Evolutionary conservation across 176 grass and related monocot species (phyloP).

Genomic region (Tuctoria greenei): DNA sequence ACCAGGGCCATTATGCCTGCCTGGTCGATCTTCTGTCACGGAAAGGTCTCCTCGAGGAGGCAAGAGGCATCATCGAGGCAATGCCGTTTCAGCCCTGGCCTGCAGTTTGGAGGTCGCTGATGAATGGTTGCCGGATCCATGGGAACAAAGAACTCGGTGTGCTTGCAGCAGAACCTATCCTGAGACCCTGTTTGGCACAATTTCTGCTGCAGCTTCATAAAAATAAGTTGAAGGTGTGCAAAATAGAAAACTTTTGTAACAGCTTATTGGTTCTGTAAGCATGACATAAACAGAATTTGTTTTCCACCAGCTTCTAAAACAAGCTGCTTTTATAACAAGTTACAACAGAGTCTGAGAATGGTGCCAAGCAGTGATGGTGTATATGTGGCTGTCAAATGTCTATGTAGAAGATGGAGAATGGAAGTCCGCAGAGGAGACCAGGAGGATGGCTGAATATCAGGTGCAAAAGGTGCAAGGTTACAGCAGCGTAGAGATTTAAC

Average conservation of each 20-base stretch:
- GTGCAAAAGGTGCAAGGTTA: slow-evolving; percentile 48
- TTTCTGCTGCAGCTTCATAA: no score
- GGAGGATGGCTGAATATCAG: slow-evolving; percentile 46
- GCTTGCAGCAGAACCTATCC: slow-evolving; percentile 45
- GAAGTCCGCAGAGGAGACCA: slow-evolving; percentile 43
- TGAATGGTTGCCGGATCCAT: slow-evolving; percentile 62
- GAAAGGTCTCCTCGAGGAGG: slow-evolving; percentile 48
- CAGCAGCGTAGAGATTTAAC: slow-evolving; percentile 40
- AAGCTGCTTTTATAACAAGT: no score
- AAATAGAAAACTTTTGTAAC: no score
- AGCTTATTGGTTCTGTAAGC: no score
- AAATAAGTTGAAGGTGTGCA: no score
- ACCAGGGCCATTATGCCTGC: slow-evolving; percentile 38
- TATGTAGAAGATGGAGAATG: slow-evolving; percentile 54
- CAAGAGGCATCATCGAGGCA: slow-evolving; percentile 36
- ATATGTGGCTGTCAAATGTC: slow-evolving; percentile 51
- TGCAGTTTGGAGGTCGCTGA: slow-evolving; percentile 50
- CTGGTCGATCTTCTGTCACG: slow-evolving; percentile 56
- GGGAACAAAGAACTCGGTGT: slow-evolving; percentile 47
- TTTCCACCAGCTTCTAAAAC: no score
- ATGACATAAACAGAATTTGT: no score
- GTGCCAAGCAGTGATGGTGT: slow-evolving; percentile 40
- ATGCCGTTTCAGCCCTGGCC: slow-evolving; percentile 61
- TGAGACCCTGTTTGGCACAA: no score
- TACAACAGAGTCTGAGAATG: no score